phyloP scores from a whole-genome alignment of 352 stramenopile species.

The Phytophthora boehmeriae region DNA sequence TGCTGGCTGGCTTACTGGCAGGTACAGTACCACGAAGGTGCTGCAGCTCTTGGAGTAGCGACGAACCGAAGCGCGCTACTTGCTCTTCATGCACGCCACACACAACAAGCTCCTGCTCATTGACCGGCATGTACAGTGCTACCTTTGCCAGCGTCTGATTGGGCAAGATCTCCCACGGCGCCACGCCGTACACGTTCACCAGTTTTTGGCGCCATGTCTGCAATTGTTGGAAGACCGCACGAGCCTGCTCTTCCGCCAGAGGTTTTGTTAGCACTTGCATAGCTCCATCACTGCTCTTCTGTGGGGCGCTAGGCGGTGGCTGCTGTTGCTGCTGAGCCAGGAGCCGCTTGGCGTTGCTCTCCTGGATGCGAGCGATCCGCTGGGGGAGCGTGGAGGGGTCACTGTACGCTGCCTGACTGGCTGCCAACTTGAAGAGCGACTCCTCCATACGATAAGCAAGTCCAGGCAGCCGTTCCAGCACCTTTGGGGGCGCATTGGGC shows the following conservation, averaged over 20 bases:
- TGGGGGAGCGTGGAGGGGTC: constrained; percentile 92
- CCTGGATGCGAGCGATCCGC: constrained; percentile 90
- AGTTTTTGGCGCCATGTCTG: constrained; percentile 83
- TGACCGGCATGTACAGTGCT: constrained; percentile 60
- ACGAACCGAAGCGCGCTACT: constrained; percentile 64
- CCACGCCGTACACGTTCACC: constrained; percentile 71
- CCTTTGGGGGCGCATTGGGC: constrained; percentile 94
- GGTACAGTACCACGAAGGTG: constrained; percentile 12
- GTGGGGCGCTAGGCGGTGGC: neutral
- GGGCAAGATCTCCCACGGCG: constrained; percentile 75
- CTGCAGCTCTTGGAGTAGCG: constrained; percentile 62
- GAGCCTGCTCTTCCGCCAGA: constrained; percentile 63
- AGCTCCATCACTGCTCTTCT: constrained; percentile 9
- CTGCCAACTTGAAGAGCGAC: constrained; percentile 87
- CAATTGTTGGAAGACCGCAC: constrained; percentile 68
- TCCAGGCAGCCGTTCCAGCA: constrained; percentile 94
- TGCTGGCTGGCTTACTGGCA: constrained; percentile 11
- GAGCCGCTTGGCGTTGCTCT: constrained; percentile 64
- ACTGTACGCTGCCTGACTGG: constrained; percentile 90
- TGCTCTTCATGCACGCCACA: constrained; percentile 57
- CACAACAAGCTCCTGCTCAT: constrained; percentile 55
- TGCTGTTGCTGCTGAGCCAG: constrained; percentile 60
- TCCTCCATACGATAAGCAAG: constrained; percentile 97
- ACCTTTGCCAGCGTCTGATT: constrained; percentile 79
- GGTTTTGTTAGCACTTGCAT: constrained; percentile 29